Percentiles rank a stretch among this genome's conserved stretches.
Evolutionary conservation across 139 green algal genomes (phyloP).

Genomic region (Deuterostichococcus epilithicus): DNA sequence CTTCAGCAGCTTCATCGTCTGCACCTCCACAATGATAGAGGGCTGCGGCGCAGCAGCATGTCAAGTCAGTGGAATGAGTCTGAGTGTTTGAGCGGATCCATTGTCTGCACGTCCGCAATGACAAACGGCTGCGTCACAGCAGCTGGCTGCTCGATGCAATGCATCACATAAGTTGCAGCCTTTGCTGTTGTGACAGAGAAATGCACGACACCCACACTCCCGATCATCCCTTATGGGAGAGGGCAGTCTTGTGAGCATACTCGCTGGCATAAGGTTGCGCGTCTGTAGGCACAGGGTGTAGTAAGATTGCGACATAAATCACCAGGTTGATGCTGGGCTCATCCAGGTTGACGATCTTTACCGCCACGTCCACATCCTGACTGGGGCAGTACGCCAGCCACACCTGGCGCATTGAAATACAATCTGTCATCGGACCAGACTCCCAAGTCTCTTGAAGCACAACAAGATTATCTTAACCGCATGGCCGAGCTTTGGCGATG

Average conservation of each 20-base stretch:
- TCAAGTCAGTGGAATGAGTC: too few species aligned
- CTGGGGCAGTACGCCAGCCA: slow-evolving; percentile 38
- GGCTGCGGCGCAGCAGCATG: slow-evolving; percentile 70
- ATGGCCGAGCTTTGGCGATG: background rate
- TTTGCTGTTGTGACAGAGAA: background rate
- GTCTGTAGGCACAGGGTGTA: background rate
- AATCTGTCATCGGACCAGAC: too few species aligned
- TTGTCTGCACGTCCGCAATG: slow-evolving; percentile 26
- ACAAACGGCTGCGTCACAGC: slow-evolving; percentile 30
- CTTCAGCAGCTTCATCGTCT: slow-evolving; percentile 80
- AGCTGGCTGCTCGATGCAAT: background rate
- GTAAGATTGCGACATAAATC: too few species aligned
- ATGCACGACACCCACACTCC: background rate
- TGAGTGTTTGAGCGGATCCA: too few species aligned
- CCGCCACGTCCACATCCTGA: slow-evolving; percentile 41
- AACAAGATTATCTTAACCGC: background rate
- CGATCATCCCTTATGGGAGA: background rate
- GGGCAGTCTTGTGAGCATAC: too few species aligned
- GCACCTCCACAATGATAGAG: slow-evolving; percentile 84
- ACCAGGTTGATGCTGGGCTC: slow-evolving; percentile 15
- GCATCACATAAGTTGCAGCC: background rate
- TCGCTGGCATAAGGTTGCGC: background rate
- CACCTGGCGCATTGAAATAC: slow-evolving; percentile 1
- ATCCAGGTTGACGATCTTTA: slow-evolving; percentile 61
- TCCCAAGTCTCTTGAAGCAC: background rate